These are phyloP conservation scores for Escallonia herrerae DNA, from an alignment of 129 eudicot genomes.

Conservation along the genomic window DNA sequence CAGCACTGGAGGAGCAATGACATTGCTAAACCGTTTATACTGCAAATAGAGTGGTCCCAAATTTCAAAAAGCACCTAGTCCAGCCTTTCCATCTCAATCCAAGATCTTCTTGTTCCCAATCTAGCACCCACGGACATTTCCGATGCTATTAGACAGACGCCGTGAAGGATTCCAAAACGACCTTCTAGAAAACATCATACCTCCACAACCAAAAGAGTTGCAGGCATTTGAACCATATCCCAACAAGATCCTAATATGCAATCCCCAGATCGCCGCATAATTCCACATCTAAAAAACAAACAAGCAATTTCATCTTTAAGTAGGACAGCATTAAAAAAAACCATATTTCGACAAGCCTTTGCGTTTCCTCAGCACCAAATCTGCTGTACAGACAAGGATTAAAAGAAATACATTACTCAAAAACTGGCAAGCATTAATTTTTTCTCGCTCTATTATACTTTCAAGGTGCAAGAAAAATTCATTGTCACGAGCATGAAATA, in stretches of 20 bases:
- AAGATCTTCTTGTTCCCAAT: constrained; percentile 64
- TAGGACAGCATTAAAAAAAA: constrained; percentile 4
- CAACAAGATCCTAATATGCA: constrained; percentile 66
- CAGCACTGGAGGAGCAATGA: constrained; percentile 27
- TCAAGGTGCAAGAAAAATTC: too few species aligned
- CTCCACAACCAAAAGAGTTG: constrained; percentile 69
- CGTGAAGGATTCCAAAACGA: constrained; percentile 40
- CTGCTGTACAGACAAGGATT: too few species aligned
- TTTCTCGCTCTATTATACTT: too few species aligned
- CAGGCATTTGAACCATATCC: constrained; percentile 52
- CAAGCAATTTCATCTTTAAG: constrained; percentile 31
- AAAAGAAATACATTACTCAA: too few species aligned
- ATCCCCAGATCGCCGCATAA: constrained; percentile 67
- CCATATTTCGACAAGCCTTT: constrained; percentile 7
- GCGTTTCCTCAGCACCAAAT: constrained; percentile 8
- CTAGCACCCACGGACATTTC: constrained; percentile 74
- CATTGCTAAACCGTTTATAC: constrained; percentile 25
- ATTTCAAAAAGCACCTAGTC: constrained; percentile 42
- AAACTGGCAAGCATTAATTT: too few species aligned
- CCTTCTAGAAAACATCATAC: constrained; percentile 56
- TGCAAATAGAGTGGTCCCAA: constrained; percentile 27
- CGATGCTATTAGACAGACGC: constrained; percentile 57
- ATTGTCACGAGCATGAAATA: too few species aligned
- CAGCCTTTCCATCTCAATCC: constrained; percentile 72
- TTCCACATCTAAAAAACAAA: constrained; percentile 72